A percentile compares a stretch with the other conserved stretches of the same genome.
Evolutionary conservation across 2,329 filamentous ascomycete genomes (phyloP).

Genomic region (Venturia pyrina): DNA sequence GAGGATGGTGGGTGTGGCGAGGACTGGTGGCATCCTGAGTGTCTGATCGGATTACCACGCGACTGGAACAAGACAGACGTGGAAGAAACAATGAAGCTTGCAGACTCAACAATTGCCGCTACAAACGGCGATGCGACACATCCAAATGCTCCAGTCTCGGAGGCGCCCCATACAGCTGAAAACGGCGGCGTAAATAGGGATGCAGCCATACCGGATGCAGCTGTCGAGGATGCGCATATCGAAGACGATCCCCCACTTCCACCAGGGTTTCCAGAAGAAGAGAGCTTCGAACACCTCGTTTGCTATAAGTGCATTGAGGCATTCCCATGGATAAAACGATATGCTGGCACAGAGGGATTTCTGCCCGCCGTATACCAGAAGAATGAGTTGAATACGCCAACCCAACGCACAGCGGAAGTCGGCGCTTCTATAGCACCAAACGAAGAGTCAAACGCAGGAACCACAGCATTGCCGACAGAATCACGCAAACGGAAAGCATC

Average conservation of each 20-base stretch:
- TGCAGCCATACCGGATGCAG: conserved; percentile 22
- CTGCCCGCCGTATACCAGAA: conserved; percentile 50
- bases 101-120: neutral
- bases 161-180: neutral
- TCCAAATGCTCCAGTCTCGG: neutral
- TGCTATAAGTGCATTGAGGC: conserved; percentile 90
- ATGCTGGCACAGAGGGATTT: conserved; percentile 73
- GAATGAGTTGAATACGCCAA: neutral
- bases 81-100: neutral
- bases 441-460: conserved; percentile 21
- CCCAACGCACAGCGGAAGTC: neutral
- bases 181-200: conserved; percentile 14
- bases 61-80: conserved; percentile 49
- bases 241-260: conserved; percentile 57
- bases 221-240: conserved; percentile 38
- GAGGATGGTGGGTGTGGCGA: conserved; percentile 87
- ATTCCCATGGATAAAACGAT: conserved; percentile 83
- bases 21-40: conserved; percentile 96
- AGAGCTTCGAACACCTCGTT: conserved; percentile 80
- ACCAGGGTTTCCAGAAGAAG: conserved; percentile 77
- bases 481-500: conserved; percentile 38
- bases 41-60: conserved; percentile 69
- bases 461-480: conserved; percentile 18
- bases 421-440: neutral
- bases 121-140: neutral